Evolutionary conservation across 768 basidiomycete species (phyloP), one percentile per base, ranked within the genome.

Genomic region (Mrakia blollopis): DNA sequence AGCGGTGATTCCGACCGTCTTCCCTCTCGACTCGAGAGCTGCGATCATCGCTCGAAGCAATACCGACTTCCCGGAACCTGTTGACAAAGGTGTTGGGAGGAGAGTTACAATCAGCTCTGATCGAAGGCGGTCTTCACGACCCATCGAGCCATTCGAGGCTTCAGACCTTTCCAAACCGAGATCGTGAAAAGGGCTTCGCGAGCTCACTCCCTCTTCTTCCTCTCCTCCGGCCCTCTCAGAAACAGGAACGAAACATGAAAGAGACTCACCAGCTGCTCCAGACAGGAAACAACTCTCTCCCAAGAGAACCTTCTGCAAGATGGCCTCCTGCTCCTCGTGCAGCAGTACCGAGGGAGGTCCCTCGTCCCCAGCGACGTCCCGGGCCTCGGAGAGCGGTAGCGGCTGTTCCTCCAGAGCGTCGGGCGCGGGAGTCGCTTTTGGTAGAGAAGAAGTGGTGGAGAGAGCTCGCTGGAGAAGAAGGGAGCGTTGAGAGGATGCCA

Each of bases 41-140:
- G 88, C 87, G 82, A 98, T 97, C 67, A 98, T 95, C 83, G 96
- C 93, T n/a, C 95, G 88, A 25, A 98, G 87, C 2, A 98, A 87
- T 32, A 98, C 94, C 3, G 95, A 97, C 84, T 98, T 98, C 69
- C 96, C 96, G 14, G 96, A 97, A 78, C 96, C 96, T 96, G 63
- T 47, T 5, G 63, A 18, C 23, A 63, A 30, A 67, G 44, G 67
- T 65, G 73, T 21, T 44, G 4, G 35, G 8, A 30, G 13, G 32
- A 44, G 39, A 35, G 25, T 28, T n/a, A n/a, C 25, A 68, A 18
- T n/a, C n/a, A 44, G 21, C 25, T n/a, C 25, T 2, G 3, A 44
- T 39, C 35, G 18, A 68, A 39, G 25, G 44, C 44, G 44, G 18
- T n/a, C 25, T 52, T 57, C 57, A n/a, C 57, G 10, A 5, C 25